Conservation (phyloP, 768 basidiomycete genomes). For the Leccinum obscurum region DNA sequence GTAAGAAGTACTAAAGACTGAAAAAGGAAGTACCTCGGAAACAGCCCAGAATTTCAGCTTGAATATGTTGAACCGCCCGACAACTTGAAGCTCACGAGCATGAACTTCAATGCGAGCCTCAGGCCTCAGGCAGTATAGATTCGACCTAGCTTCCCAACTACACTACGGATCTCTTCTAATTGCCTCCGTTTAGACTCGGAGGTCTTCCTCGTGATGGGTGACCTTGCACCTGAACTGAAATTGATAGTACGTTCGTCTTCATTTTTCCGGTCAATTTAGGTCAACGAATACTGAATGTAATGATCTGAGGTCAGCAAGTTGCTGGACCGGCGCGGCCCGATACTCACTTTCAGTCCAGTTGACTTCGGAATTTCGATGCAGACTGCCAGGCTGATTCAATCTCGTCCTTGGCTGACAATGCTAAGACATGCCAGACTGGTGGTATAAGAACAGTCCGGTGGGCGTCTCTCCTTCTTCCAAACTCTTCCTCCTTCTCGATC, state of each 20-base stretch:
- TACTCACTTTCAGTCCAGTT: background rate
- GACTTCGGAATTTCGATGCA: slow-evolving; percentile 5
- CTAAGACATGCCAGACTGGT: slow-evolving; percentile 13
- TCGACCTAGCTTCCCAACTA: background rate
- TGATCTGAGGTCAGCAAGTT: background rate
- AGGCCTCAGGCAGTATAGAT: background rate
- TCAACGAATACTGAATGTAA: background rate
- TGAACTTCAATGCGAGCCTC: background rate
- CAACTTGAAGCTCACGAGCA: background rate
- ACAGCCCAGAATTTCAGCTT: too few relatives aligned
- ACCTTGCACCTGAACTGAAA: background rate
- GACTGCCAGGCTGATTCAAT: slow-evolving; percentile 14
- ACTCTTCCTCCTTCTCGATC: slow-evolving; percentile 46
- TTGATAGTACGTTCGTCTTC: background rate
- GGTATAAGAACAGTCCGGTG: slow-evolving; percentile 24
- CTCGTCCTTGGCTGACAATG: slow-evolving; percentile 19
- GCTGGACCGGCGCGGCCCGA: background rate
- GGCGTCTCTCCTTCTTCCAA: slow-evolving; percentile 30
- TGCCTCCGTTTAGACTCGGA: background rate
- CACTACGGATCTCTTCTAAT: background rate
- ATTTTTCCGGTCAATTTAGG: background rate
- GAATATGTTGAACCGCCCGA: too few relatives aligned
- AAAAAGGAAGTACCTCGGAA: background rate
- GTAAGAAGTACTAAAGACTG: background rate
- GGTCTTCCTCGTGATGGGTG: background rate